Base-by-base conservation (phyloP, 108 stramenopile species). In the Skeletonema marinoi region DNA sequence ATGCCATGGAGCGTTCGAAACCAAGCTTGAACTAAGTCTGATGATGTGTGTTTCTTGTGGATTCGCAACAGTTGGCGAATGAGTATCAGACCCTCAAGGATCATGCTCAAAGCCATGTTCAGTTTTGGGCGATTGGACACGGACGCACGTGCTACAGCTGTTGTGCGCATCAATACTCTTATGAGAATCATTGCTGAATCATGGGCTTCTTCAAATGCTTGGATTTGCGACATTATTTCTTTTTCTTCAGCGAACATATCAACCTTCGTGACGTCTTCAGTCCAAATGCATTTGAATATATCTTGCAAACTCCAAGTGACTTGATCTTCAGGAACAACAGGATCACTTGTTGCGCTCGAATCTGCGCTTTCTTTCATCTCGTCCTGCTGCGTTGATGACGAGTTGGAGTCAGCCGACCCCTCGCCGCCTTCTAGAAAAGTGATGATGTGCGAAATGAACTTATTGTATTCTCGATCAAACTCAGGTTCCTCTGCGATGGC, bases 401-500 rank as follows among this genome's bases (percentile, higher is more conserved):
- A 56, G 21, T 56, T 25, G 25, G 19, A 25, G n/a, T 56, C 54
- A 25, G 25, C 25, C 25, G 54, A 25, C 8, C 38, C 67, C 29
- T 83, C 78, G 21, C 90, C 89, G 31, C 78, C 78, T 48, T 96
- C 90, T 4, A 96, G 71, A 60, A 96, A 84, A 25, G 71, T 78
- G 46, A 95, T 89, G 9, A 92, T 67, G 41, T 84, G 77, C 39
- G 85, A 60, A 3, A 96, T 65, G 66, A 91, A 92, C 60, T 89
- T 84, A 71, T 96, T 90, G 59, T 91, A 75, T 41, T 88, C 91
- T 44, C 70, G 77, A 73, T 95, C 94, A 83, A 93, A 93, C 44
- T 88, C 90, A n/a, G 88, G 80, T 60, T 92, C 91, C 11, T 88
- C 87, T 62, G 89, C 91, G 17, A 90, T 88, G 2, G 95, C 95